These are phyloP conservation scores for Liquidambar formosana DNA, from an alignment of 164 flowering plant genomes.

Conservation along the genomic window DNA sequence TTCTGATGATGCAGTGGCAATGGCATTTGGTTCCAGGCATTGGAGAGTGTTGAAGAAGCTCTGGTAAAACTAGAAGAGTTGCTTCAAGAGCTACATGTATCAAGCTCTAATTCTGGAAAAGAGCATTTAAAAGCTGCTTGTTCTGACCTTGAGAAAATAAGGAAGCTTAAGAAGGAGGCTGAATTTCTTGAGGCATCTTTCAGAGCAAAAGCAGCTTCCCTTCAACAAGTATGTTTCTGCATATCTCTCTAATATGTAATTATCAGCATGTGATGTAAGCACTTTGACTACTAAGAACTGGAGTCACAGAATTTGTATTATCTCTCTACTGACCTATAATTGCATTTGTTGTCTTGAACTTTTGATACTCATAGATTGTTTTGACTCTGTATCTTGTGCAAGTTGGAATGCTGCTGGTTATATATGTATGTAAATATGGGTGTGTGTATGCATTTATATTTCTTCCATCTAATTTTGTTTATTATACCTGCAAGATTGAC, in stretches of 20 bases:
- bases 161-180: constrained; percentile 96
- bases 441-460: too few species aligned
- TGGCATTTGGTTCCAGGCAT: constrained; percentile 51
- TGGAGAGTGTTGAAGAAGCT: constrained; percentile 96
- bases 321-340: too few species aligned
- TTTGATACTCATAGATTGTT: too few species aligned
- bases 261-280: neutral
- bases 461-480: too few species aligned
- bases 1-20: constrained; percentile 2
- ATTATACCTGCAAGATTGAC: too few species aligned
- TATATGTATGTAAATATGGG: too few species aligned
- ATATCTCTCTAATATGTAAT: neutral
- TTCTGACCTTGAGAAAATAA: constrained; percentile 93
- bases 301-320: too few species aligned
- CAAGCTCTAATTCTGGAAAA: constrained; percentile 75
- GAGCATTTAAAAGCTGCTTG: constrained; percentile 95
- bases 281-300: neutral
- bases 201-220: constrained; percentile 92
- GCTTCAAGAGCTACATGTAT: constrained; percentile 83
- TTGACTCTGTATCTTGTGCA: too few species aligned
- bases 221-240: constrained; percentile 64
- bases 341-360: too few species aligned
- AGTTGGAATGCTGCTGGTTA: too few species aligned
- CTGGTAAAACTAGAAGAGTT: constrained; percentile 74
- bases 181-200: constrained; percentile 98